These are phyloP conservation scores for Linnemannia zychae DNA, from an alignment of 192 early-diverging fungal genomes.

Conservation along the genomic window DNA sequence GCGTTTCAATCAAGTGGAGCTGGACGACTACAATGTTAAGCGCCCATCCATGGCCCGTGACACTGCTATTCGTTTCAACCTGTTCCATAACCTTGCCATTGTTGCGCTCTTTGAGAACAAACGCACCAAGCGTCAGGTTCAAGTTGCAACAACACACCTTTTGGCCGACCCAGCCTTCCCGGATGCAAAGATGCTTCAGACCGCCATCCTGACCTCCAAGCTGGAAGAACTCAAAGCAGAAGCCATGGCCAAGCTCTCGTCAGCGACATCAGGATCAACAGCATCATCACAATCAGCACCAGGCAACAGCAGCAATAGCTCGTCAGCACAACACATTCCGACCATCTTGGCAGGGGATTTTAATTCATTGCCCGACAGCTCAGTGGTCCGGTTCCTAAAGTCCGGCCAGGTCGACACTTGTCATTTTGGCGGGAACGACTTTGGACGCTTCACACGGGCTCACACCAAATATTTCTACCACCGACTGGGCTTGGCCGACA, in stretches of 20 bases:
- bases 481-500: slow-evolving; percentile 39
- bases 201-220: slow-evolving; percentile 51
- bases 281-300: neutral
- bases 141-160: slow-evolving; percentile 49
- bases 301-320: neutral
- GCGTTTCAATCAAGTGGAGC: slow-evolving; percentile 50
- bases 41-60: slow-evolving; percentile 50
- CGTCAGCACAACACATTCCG: slow-evolving; percentile 33
- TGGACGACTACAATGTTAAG: slow-evolving; percentile 41
- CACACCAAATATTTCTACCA: slow-evolving; percentile 43
- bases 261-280: neutral
- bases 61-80: slow-evolving; percentile 52
- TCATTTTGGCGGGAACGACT: slow-evolving; percentile 51
- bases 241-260: neutral
- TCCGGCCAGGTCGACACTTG: slow-evolving; percentile 40
- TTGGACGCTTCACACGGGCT: slow-evolving; percentile 50
- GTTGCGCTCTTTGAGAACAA: slow-evolving; percentile 46
- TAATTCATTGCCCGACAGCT: slow-evolving; percentile 49
- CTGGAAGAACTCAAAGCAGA: slow-evolving; percentile 42
- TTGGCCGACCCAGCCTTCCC: slow-evolving; percentile 51
- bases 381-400: slow-evolving; percentile 43
- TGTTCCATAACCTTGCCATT: slow-evolving; percentile 51
- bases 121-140: slow-evolving; percentile 43
- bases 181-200: slow-evolving; percentile 54
- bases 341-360: slow-evolving; percentile 50